These are phyloP conservation scores for Stephanodiscus minutulus DNA, from an alignment of 108 stramenopile genomes.

Conservation along the genomic window DNA sequence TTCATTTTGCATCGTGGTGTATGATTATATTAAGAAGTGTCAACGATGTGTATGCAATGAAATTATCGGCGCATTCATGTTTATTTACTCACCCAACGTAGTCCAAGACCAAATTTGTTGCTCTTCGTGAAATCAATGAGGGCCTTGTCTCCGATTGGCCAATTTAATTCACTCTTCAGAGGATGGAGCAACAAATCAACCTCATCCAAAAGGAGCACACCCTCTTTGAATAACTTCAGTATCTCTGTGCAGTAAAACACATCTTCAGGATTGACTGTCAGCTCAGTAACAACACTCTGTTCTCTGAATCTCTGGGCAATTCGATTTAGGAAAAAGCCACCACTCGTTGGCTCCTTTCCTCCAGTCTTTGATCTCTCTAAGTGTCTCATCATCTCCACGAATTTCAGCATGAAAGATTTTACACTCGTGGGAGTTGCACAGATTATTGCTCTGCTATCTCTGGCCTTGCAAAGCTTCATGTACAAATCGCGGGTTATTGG, in stretches of 20 bases:
- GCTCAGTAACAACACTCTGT: slow-evolving; percentile 70
- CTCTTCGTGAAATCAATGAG: slow-evolving; percentile 96
- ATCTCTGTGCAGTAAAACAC: slow-evolving; percentile 89
- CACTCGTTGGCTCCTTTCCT: slow-evolving; percentile 20
- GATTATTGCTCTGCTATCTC: slow-evolving; percentile 93
- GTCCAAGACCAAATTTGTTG: slow-evolving; percentile 80
- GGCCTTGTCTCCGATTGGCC: slow-evolving; percentile 96
- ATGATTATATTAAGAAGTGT: too few relatives aligned
- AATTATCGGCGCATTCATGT: too few relatives aligned
- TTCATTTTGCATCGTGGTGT: too few relatives aligned
- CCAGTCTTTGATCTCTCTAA: slow-evolving; percentile 85
- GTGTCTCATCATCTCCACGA: slow-evolving; percentile 96
- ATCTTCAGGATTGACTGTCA: slow-evolving; percentile 83
- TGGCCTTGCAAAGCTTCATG: slow-evolving; percentile 93
- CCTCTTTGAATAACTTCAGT: slow-evolving; percentile 86
- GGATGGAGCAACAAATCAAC: slow-evolving; percentile 98
- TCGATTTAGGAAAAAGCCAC: slow-evolving; percentile 76
- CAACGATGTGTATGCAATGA: too few relatives aligned
- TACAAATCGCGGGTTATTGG: slow-evolving; percentile 91
- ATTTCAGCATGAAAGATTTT: slow-evolving; percentile 97
- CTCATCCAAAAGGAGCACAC: slow-evolving; percentile 95
- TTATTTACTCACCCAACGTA: too few relatives aligned
- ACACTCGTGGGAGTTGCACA: slow-evolving; percentile 96
- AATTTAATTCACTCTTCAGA: slow-evolving; percentile 98
- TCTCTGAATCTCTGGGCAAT: slow-evolving; percentile 86